phyloP scores from a whole-genome alignment of 768 basidiomycete genomes.

The Royoungia palumana region DNA sequence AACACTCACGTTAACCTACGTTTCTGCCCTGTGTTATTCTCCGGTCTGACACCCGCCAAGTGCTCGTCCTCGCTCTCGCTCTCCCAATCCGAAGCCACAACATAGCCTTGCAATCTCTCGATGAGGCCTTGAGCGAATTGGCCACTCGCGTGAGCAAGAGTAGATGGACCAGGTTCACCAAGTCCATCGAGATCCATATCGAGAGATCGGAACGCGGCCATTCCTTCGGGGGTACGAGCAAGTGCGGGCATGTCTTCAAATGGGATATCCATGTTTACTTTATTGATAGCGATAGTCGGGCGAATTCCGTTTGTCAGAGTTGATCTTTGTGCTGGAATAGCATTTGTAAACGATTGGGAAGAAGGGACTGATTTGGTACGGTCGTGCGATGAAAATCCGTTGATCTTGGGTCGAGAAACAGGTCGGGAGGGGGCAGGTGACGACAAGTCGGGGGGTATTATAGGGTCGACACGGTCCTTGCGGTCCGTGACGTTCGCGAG shows the following conservation, averaged over 20 bases:
- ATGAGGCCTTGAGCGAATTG: conserved; percentile 15
- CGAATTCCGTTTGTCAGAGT: conserved; percentile 20
- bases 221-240: conserved; percentile 67
- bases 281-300: conserved; percentile 10
- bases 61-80: conserved; percentile 37
- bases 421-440: conserved; percentile 21
- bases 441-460: conserved; percentile 51
- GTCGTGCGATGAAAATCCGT: conserved; percentile 35
- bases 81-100: conserved; percentile 29
- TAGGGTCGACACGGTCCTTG: conserved; percentile 72
- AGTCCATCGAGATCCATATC: conserved; percentile 48
- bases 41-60: conserved; percentile 20
- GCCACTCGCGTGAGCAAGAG: conserved; percentile 33
- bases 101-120: conserved; percentile 21
- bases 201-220: conserved; percentile 62
- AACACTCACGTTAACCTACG: conserved; percentile 43
- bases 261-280: conserved; percentile 37
- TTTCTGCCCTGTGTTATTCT: conserved; percentile 52
- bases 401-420: conserved; percentile 43
- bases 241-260: conserved; percentile 71
- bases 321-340: conserved; percentile 5
- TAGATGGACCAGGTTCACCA: conserved; percentile 34
- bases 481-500: conserved; percentile 88
- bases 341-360: conserved; percentile 4
- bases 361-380: conserved; percentile 24